Evolutionary conservation across 257 asterid genomes (phyloP).

Genomic region (Ehretia macrophylla): DNA sequence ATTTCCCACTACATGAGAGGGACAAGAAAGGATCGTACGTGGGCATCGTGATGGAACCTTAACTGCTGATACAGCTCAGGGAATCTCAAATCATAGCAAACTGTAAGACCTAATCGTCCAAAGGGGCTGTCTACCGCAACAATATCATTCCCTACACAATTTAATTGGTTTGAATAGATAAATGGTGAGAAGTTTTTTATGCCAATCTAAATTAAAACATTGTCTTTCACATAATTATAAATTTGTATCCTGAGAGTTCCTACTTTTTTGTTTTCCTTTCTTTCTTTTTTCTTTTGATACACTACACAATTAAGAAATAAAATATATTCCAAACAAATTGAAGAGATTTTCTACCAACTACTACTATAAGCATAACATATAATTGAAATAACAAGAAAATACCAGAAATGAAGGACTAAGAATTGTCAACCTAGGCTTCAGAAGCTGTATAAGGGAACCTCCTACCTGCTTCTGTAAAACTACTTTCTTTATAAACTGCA

Average conservation of each 20-base stretch:
- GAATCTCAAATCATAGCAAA: conserved; percentile 90
- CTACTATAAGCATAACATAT: too few relatives aligned
- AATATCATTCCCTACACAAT: conserved; percentile 51
- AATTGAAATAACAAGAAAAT: too few relatives aligned
- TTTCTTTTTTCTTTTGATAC: too few relatives aligned
- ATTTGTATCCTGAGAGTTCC: background rate
- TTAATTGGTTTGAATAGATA: background rate
- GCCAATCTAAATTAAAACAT: background rate
- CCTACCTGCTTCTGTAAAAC: conserved; percentile 77
- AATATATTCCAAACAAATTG: too few relatives aligned
- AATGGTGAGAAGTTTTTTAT: background rate
- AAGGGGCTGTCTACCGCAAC: conserved; percentile 74
- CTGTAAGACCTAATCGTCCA: conserved; percentile 80
- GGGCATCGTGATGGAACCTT: conserved; percentile 68
- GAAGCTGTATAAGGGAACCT: background rate
- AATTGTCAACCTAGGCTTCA: too few relatives aligned
- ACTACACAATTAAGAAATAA: too few relatives aligned
- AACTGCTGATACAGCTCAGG: conserved; percentile 92
- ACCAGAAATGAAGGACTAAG: too few relatives aligned
- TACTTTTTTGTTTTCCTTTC: background rate
- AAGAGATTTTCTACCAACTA: too few relatives aligned
- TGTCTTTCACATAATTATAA: too few relatives aligned
- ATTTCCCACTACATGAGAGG: background rate
- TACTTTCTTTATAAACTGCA: conserved; percentile 92
- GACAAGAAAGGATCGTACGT: conserved; percentile 23